Conservation (phyloP, 768 basidiomycete genomes). For the Leccinum subgranulosum region DNA sequence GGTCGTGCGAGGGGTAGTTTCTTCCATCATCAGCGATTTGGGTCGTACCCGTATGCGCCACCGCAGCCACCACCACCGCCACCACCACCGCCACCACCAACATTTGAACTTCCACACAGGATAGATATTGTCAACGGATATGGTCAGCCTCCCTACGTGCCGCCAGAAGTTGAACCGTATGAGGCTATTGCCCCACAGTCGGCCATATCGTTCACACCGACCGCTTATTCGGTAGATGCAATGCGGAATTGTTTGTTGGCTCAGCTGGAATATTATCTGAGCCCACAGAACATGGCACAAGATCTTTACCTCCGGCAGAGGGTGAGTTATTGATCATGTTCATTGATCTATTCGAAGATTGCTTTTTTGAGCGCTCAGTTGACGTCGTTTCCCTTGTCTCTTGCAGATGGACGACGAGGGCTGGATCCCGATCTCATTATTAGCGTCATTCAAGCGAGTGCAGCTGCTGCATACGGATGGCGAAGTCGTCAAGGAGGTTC, state of each 20-base stretch:
- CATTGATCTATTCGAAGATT: not conserved
- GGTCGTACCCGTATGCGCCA: constrained; percentile 32
- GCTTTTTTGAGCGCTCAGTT: no score
- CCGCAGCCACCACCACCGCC: constrained; percentile 2
- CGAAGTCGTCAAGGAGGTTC: constrained; percentile 65
- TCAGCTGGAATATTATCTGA: constrained; percentile 91
- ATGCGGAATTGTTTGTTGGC: constrained; percentile 68
- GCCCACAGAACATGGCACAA: constrained; percentile 84
- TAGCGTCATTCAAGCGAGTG: constrained; percentile 88
- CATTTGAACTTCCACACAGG: constrained; percentile 32
- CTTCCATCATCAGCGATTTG: constrained; percentile 31
- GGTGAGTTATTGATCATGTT: constrained; percentile 45
- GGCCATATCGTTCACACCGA: constrained; percentile 42
- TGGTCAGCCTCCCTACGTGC: constrained; percentile 29
- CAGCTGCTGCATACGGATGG: constrained; percentile 57
- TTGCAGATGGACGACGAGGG: constrained; percentile 84
- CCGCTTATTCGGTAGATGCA: constrained; percentile 61
- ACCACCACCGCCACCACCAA: constrained; percentile 4
- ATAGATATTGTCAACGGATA: constrained; percentile 27
- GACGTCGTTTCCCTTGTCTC: not conserved
- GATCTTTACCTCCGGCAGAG: constrained; percentile 79
- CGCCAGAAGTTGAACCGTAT: constrained; percentile 30
- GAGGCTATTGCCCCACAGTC: constrained; percentile 19
- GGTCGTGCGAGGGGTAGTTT: constrained; percentile 35
- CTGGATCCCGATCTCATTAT: constrained; percentile 78